Base-by-base conservation (phyloP, 2,329 filamentous ascomycete genomes). In the Didymella sp. region DNA sequence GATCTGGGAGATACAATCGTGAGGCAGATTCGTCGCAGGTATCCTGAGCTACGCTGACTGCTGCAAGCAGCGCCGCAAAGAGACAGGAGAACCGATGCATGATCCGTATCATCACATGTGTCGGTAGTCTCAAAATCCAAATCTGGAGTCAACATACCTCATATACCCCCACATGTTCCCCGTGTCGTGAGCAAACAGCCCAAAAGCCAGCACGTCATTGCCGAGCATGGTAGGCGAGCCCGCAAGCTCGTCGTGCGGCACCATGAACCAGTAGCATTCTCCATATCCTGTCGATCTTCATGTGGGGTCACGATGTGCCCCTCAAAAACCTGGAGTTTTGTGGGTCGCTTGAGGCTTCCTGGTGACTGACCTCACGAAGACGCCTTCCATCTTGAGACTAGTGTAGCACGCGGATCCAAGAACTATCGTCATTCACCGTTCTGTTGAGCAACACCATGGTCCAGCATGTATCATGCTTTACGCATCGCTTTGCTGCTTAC, bases 1-100 rank as follows among this genome's bases (percentile, higher is more conserved):
- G 79, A 60, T 87, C 84, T 28, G 78, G 82, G 2, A 87, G 74
- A 56, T 80, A 75, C 8, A 82, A 70, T 21, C 74, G 60, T 9
- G 61, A 62, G 2, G 64, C 59, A 13, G 58, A 49, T 33, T 61
- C 56, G 12, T 46, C 38, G 49, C 65, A 68, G 27, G 51, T 35
- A 22, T 51, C 47, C 21, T 59, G 49, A 25, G 52, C 53, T 1
- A 25, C 22, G 12, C 33, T 43, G 2, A 46, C 30, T 15, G 53
- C 37, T 22, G 33, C 43, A 22, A 62, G 24, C n/a, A 62, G 43
- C 19, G 47, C 45, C 13, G 38, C 17, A 4, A 52, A 24, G 19
- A 24, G 12, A 33, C 12, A 17, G 8, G n/a, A 30, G 6, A 30
- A n/a, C 7, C 35, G 47, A 46, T 31, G 8, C 42, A 40, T 46